Evolutionary conservation across 2,329 filamentous ascomycete species (phyloP), one percentile per base, ranked within the genome.

Genomic region (Colletotrichum sublineola): DNA sequence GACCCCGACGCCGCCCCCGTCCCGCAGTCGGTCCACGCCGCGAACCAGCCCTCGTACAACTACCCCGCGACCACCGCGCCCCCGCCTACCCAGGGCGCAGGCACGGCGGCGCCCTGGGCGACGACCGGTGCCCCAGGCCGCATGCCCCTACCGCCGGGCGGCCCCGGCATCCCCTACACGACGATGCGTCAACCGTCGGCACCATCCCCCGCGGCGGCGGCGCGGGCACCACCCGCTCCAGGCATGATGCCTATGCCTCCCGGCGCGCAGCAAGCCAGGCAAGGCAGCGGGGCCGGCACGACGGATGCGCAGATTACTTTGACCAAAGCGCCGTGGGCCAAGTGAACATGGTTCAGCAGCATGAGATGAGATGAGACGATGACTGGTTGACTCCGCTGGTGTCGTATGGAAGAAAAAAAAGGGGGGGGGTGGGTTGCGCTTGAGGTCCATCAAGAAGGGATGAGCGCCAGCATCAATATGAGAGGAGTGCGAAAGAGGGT

Each of bases 1-100:
- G 92, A 95, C 78, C 91, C 91, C 0, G 83, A 88, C 66, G 91
- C 92, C 1, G 76, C 81, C 1, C 75, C 80, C 1, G 86, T 87
- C 0, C 77, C 83, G 8, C 79, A 85, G 33, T 88, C 88, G 8
- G 82, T 88, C 0, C 91, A 94, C 80, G 85, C 90, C 78, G 81
- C 82, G 24, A 90, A 85, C 75, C 89, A 91, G 74, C 88, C 89
- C 11, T 75, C 76, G 15, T 72, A 72, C 46, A 61, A 72, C 33
- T 72, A 72, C 55, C 69, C 69, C 18, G 71, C 78, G 11, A 74
- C 78, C 61, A 76, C 77, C 6, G 75, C 78, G 11, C 56, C 67
- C 5, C 79, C 79, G 71, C 74, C 79, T 38, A 73, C 75, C 24
- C 66, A 63, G 20, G 61, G 67, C 2, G 57, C 77, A 33, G 83